Evolutionary conservation across 108 stramenopile species (phyloP).

Genomic region (Schizochytrium sp.): DNA sequence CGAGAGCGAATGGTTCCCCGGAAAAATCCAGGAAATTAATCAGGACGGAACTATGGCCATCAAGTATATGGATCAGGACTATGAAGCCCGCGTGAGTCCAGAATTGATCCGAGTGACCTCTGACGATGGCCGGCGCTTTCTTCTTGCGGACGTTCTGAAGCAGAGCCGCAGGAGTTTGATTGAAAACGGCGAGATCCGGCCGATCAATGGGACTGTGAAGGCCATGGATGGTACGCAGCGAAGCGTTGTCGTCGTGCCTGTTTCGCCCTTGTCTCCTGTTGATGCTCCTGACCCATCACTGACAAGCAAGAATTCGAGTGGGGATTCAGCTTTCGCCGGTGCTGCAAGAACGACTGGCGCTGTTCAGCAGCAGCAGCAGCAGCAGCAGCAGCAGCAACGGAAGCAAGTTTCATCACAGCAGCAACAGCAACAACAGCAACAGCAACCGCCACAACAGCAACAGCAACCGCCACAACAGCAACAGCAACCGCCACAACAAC

Average conservation of each 20-base stretch:
- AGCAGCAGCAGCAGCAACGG: neutral
- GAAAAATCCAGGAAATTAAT: neutral
- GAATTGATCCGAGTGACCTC: neutral
- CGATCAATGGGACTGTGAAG: neutral
- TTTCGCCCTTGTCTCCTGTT: neutral
- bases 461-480: too few relatives aligned
- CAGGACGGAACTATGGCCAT: neutral
- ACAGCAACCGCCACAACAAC: too few relatives aligned
- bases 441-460: too few relatives aligned
- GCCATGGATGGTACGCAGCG: neutral
- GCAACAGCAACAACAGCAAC: too few relatives aligned
- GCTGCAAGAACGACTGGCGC: neutral
- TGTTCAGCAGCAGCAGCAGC: neutral
- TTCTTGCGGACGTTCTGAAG: neutral
- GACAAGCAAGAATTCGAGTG: too few relatives aligned
- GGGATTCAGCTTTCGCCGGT: neutral
- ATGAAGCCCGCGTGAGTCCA: neutral
- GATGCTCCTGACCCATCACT: neutral
- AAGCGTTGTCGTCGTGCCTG: neutral
- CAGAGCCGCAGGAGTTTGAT: neutral
- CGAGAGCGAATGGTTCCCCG: neutral
- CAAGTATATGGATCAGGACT: neutral
- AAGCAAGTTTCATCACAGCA: too few relatives aligned
- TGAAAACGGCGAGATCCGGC: neutral
- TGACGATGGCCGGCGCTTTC: neutral